Percentiles rank a stretch among this genome's conserved stretches.
These are phyloP conservation scores for Pseudonitzschia delicatissima DNA, from an alignment of 108 stramenopile species.

Conservation along the genomic window DNA sequence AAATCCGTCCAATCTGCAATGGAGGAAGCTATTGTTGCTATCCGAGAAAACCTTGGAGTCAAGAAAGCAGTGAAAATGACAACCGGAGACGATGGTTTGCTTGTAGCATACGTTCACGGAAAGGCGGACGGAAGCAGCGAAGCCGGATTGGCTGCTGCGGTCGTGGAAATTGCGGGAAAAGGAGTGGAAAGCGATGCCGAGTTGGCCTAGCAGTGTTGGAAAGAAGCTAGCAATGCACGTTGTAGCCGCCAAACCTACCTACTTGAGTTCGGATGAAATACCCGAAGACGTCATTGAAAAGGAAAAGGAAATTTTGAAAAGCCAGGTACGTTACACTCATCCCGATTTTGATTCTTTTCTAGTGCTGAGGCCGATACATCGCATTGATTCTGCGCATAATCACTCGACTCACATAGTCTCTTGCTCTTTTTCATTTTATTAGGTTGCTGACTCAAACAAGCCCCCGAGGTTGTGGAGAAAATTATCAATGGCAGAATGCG, in stretches of 20 bases:
- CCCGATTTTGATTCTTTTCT: not conserved
- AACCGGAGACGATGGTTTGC: conserved; percentile 39
- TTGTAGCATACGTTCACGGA: conserved; percentile 78
- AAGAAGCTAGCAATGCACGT: conserved; percentile 95
- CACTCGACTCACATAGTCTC: no score
- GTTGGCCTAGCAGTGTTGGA: conserved; percentile 46
- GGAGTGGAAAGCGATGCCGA: conserved; percentile 13
- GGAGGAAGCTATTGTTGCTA: conserved; percentile 74
- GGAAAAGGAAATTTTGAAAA: conserved; percentile 61
- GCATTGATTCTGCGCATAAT: no score
- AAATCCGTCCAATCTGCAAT: conserved; percentile 43
- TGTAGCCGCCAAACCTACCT: conserved; percentile 85
- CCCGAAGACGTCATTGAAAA: conserved; percentile 60
- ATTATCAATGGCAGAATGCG: conserved; percentile 65
- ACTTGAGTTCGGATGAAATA: conserved; percentile 55
- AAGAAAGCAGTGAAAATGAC: conserved; percentile 42
- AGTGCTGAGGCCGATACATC: no score
- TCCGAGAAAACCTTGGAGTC: conserved; percentile 73
- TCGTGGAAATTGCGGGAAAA: conserved; percentile 47
- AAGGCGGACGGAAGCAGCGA: conserved; percentile 32
- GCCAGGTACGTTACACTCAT: conserved; percentile 40
- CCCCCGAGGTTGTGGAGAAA: conserved; percentile 79
- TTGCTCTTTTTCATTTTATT: not conserved
- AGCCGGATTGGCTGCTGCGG: conserved; percentile 68
- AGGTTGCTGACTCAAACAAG: conserved; percentile 57